phyloP scores from a whole-genome alignment of 2,329 filamentous ascomycete genomes.

The Nemania diffusa region DNA sequence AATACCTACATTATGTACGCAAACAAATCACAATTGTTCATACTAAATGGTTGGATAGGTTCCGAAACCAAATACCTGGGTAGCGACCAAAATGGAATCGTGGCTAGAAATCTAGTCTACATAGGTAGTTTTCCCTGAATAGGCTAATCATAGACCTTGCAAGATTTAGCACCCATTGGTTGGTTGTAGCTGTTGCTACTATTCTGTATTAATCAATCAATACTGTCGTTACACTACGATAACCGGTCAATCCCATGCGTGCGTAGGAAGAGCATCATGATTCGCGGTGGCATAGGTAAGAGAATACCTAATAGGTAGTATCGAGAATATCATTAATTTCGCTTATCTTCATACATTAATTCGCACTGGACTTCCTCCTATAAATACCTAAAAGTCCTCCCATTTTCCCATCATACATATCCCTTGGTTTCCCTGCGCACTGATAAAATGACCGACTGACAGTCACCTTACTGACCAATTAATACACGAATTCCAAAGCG shows the following conservation, averaged over 20 bases:
- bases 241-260: not conserved
- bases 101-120: not conserved
- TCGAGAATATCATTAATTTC: conserved; percentile 10
- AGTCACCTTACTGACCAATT: too few relatives aligned
- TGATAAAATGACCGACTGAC: not conserved
- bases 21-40: too few relatives aligned
- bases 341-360: conserved; percentile 3
- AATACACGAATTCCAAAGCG: not conserved
- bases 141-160: not conserved
- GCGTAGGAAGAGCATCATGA: not conserved
- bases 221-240: not conserved
- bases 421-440: not conserved
- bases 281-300: not conserved
- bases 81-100: too few relatives aligned
- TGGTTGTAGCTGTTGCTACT: not conserved
- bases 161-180: not conserved
- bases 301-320: not conserved
- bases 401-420: not conserved
- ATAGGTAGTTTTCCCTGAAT: not conserved
- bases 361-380: not conserved
- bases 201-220: not conserved
- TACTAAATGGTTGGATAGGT: too few relatives aligned
- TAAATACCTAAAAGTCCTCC: conserved; percentile 7
- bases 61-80: too few relatives aligned
- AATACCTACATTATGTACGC: too few relatives aligned